phyloP scores from a whole-genome alignment of 2,329 filamentous ascomycete genomes.

The Fusarium piperis region DNA sequence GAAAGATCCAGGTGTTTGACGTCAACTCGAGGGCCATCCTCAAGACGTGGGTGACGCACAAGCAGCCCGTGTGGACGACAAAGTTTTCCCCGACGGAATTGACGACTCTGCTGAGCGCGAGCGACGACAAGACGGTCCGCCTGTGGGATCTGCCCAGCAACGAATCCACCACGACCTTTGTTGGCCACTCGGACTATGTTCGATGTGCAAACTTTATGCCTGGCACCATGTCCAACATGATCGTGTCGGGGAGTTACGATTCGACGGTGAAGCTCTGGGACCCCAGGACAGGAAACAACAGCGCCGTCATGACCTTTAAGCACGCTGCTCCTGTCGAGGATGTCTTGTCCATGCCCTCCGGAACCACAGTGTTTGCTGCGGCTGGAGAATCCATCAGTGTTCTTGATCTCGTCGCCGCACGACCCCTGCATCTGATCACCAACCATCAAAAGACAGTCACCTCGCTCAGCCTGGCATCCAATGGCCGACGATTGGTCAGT shows the following conservation, averaged over 20 bases:
- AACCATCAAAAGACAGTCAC: conserved; percentile 99
- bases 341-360: conserved; percentile 86
- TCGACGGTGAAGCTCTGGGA: conserved; percentile 95
- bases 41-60: conserved; percentile 94
- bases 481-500: conserved; percentile 82
- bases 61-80: conserved; percentile 92
- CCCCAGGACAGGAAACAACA: conserved; percentile 73
- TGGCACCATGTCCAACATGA: conserved; percentile 73
- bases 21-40: conserved; percentile 87
- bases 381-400: conserved; percentile 90
- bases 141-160: conserved; percentile 93
- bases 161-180: conserved; percentile 78
- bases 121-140: conserved; percentile 91
- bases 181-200: conserved; percentile 93
- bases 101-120: conserved; percentile 87
- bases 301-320: conserved; percentile 90
- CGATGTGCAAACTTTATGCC: conserved; percentile 89
- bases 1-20: conserved; percentile 95
- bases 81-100: conserved; percentile 91
- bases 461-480: conserved; percentile 81
- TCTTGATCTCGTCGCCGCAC: conserved; percentile 90
- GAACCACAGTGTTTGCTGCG: conserved; percentile 85
- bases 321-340: conserved; percentile 89
- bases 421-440: conserved; percentile 84
- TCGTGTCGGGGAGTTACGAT: conserved; percentile 94